These are phyloP conservation scores for Ophiostoma triangulosporum DNA, from an alignment of 2,329 filamentous ascomycete genomes.

Conservation along the genomic window DNA sequence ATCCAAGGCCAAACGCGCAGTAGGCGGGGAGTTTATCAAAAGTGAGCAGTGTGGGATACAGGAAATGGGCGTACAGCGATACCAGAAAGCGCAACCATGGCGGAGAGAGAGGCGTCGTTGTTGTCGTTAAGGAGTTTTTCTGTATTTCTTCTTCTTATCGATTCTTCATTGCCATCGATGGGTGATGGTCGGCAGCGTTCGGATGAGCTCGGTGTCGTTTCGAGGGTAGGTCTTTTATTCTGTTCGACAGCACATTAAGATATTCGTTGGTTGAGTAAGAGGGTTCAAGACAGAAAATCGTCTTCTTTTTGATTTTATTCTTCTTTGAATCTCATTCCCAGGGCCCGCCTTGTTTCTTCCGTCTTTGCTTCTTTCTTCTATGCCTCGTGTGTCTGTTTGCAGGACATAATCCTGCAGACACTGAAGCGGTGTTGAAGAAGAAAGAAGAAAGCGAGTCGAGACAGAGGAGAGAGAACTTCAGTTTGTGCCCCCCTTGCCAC, in stretches of 20 bases:
- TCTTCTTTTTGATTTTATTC: constrained; percentile 1
- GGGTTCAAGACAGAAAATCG: background rate
- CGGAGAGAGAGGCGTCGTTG: background rate
- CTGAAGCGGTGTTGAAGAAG: background rate
- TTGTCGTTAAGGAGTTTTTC: background rate
- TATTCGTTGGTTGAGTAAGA: background rate
- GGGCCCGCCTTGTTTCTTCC: background rate
- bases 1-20: no score
- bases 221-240: background rate
- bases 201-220: background rate
- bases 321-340: background rate
- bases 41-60: background rate
- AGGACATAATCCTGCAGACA: background rate
- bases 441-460: background rate
- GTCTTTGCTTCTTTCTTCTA: background rate
- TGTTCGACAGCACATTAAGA: background rate
- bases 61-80: background rate
- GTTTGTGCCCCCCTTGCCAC: background rate
- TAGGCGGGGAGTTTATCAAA: background rate
- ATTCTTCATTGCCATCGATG: background rate
- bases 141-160: background rate
- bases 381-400: background rate
- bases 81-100: background rate
- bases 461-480: background rate
- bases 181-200: background rate